Evolutionary conservation across 345 rosid species (phyloP), one percentile per base, ranked within the genome.

Genomic region (Eucalyptus rudis): DNA sequence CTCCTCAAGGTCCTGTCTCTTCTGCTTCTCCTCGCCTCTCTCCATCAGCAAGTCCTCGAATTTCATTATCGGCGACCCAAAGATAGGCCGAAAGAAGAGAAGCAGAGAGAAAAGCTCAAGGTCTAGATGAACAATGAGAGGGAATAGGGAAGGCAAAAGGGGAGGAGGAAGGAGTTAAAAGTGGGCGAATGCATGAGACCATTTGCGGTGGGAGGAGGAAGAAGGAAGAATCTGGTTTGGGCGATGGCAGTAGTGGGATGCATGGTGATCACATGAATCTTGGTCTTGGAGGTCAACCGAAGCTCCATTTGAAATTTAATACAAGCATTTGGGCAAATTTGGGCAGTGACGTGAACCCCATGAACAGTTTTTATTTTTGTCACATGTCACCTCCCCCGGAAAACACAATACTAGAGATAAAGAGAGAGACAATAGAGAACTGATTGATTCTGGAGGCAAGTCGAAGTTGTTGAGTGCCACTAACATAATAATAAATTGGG

Each of bases 11-110:
- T 89, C 90, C 51, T 88, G 88, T 89, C 92, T 93, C 89, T 90
- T 91, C 90, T 87, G 92, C 49, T 94, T 89, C 79, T 91, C 92
- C 47, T 90, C 94, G 31, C 68, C 90, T 90, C 88, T 89, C 87
- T 94, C 95, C 97, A 91, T 94, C 87, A 95, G 93, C 80, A 94
- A 90, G 91, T 97, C 95, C 91, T 96, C 98, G 91, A 96, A 97
- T 92, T 94, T 97, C 98, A 95, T 97, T 49, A 49, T 93, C 89
- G 49, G 87, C 24, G 16, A 20, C 43, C 66, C 56, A 13, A 64
- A 40, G 49, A 44, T 5, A 49, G 76, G 49, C 84, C 11, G 13
- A 79, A 83, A 80, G 33, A 66, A 49, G 62, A 83, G 29, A 8
- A 31, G 33, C 33, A 68, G 51, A 33, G 9, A 79, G 33, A 17